Conservation (phyloP, 495 filamentous ascomycete species). For the Trichoderma gamsii region DNA sequence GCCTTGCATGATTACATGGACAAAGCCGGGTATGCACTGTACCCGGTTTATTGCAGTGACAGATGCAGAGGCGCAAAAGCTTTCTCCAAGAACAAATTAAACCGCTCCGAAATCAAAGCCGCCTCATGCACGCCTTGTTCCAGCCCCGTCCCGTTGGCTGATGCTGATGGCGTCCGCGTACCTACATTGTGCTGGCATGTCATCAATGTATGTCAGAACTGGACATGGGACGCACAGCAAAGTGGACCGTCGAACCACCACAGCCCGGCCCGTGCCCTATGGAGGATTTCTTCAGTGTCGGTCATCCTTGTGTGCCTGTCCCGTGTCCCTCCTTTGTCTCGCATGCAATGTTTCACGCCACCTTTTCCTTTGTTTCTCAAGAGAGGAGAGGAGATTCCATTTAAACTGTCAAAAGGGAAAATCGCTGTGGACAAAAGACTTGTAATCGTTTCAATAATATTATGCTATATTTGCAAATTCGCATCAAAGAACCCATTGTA, state of each 20-base stretch:
- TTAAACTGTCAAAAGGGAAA: no score
- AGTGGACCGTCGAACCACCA: background rate
- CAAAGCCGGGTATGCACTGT: no score
- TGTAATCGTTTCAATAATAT: background rate
- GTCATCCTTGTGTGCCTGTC: background rate
- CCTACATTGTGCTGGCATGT: background rate
- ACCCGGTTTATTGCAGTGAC: no score
- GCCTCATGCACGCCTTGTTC: no score
- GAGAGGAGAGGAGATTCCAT: no score
- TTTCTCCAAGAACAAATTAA: no score
- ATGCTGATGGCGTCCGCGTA: no score
- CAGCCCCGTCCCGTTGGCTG: no score
- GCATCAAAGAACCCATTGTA: background rate
- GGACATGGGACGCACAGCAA: background rate
- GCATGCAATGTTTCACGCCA: slow-evolving; percentile 9
- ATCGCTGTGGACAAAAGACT: no score
- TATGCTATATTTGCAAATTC: background rate
- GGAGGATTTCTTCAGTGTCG: slow-evolving; percentile 1
- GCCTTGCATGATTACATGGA: no score
- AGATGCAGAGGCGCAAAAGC: no score
- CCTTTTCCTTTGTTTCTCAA: background rate
- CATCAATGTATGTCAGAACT: background rate
- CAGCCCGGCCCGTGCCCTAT: slow-evolving; percentile 4
- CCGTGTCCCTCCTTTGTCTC: slow-evolving; percentile 8
- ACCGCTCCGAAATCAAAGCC: no score